Base-by-base conservation (phyloP, 2,329 filamentous ascomycete species). In the Gaeumannomyces tritici region DNA sequence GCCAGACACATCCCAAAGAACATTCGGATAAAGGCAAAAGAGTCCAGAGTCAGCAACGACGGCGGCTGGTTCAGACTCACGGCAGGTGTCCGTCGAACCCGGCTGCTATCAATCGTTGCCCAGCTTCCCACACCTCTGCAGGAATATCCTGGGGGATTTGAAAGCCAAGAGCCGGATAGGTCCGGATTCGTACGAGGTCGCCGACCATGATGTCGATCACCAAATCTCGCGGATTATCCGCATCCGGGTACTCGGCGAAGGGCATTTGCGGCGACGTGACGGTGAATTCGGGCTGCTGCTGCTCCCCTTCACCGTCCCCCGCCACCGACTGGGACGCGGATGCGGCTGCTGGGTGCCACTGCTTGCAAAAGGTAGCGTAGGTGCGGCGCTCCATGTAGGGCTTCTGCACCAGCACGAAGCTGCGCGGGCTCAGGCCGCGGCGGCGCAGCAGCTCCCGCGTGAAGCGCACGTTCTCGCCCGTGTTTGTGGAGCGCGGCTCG, bases 361-460 rank as follows among this genome's bases (percentile, higher is more conserved):
- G 78, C 70, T 74, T 77, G 63, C 70, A 71, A 63, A 80, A 80
- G 0, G 77, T 80, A 1, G 77, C 77, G 55, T 74, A 79, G 5
- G 77, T 78, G 7, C 78, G 68, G 42, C 77, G 69, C 67, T 79
- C 77, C 78, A 80, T 80, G 63, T 80, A 80, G 28, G 77, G 77
- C 68, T 80, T 80, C 67, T 80, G 78, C 11, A 80, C 77, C 1
- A 80, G 69, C 21, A 80, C 69, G 33, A 80, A 73, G 2, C 70
- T 74, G 33, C 67, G 63, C 0, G 72, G 61, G 1, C 51, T 57
- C 9, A 76, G 56, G 0, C 70, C 66, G 27, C 59, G 68, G 15
- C 70, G 66, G 21, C 61, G 57, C 1, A 80, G 68, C 12, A 79
- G 65, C 0, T 67, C 70, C 51, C 75, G 67, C 21, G 77, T 79